Evolutionary conservation across 495 filamentous ascomycete species (phyloP).

Genomic region (Hypoxylon rickii): DNA sequence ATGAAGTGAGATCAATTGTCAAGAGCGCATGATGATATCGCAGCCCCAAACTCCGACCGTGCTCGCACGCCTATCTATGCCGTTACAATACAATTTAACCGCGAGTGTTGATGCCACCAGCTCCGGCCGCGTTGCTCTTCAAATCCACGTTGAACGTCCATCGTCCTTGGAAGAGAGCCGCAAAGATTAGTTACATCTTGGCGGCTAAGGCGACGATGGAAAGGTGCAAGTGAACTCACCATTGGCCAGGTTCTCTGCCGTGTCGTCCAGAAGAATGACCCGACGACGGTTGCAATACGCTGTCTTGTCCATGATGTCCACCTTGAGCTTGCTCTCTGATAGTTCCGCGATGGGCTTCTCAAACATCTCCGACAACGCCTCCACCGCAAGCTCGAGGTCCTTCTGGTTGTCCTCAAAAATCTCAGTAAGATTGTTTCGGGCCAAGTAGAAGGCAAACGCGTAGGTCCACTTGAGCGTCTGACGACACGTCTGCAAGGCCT

Average conservation of each 20-base stretch:
- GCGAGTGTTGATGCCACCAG: conserved; percentile 18
- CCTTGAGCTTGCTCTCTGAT: conserved; percentile 72
- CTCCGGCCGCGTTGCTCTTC: conserved; percentile 23
- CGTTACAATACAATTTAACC: conserved; percentile 25
- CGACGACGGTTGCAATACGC: conserved; percentile 92
- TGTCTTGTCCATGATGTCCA: conserved; percentile 98
- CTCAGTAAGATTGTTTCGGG: conserved; percentile 91
- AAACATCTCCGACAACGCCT: conserved; percentile 95
- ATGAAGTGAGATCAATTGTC: not conserved
- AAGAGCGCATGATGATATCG: conserved; percentile 2
- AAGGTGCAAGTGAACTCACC: conserved; percentile 63
- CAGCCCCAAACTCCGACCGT: conserved; percentile 13
- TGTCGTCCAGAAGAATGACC: conserved; percentile 86
- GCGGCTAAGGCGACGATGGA: too few relatives aligned
- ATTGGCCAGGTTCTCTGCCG: conserved; percentile 84
- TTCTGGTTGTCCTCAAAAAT: conserved; percentile 99
- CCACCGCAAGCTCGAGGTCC: conserved; percentile 94
- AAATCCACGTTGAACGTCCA: conserved; percentile 56
- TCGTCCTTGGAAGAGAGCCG: conserved; percentile 38
- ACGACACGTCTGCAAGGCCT: conserved; percentile 91
- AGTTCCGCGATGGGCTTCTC: conserved; percentile 90
- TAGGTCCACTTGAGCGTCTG: conserved; percentile 99
- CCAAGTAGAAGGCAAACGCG: conserved; percentile 95
- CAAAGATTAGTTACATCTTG: not conserved
- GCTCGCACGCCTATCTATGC: conserved; percentile 23